Conservation (phyloP, 2,329 filamentous ascomycete species). For the Fusarium pseudocircinatum region DNA sequence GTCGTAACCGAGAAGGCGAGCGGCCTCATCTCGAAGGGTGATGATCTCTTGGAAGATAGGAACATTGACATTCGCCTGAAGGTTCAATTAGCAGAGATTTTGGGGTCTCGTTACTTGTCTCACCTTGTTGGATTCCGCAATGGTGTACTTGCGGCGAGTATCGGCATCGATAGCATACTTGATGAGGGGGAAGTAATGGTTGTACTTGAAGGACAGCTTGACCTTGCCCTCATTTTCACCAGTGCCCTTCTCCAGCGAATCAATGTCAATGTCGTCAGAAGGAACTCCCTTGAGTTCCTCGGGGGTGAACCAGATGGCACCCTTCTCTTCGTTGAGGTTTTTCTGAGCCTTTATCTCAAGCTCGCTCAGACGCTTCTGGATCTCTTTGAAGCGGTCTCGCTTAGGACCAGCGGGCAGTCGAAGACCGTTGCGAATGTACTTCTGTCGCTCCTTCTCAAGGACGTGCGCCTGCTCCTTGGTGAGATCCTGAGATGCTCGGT, state of each 20-base stretch:
- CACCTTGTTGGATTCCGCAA: slow-evolving; percentile 83
- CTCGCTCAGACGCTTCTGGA: slow-evolving; percentile 81
- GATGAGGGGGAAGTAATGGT: slow-evolving; percentile 79
- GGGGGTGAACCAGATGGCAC: slow-evolving; percentile 80
- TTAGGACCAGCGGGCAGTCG: slow-evolving; percentile 74
- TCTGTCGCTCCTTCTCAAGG: slow-evolving; percentile 80
- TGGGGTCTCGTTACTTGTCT: neutral
- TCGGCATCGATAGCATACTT: slow-evolving; percentile 80
- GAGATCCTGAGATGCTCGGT: slow-evolving; percentile 62
- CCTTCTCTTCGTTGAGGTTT: slow-evolving; percentile 84
- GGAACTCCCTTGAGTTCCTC: slow-evolving; percentile 81
- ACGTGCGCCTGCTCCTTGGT: slow-evolving; percentile 77
- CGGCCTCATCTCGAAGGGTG: slow-evolving; percentile 79
- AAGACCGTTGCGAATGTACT: slow-evolving; percentile 80
- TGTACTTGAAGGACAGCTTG: slow-evolving; percentile 84
- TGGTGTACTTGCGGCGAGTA: slow-evolving; percentile 73
- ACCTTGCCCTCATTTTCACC: slow-evolving; percentile 78
- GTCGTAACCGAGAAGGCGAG: slow-evolving; percentile 78
- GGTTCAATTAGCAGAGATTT: neutral
- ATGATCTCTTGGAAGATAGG: slow-evolving; percentile 80
- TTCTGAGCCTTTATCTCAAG: slow-evolving; percentile 81
- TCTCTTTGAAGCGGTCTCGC: slow-evolving; percentile 84
- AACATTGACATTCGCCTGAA: slow-evolving; percentile 72
- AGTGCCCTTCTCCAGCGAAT: slow-evolving; percentile 75
- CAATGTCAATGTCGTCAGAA: slow-evolving; percentile 71